phyloP scores from a whole-genome alignment of 306 rosid species.

The Vachellia pachyceras region DNA sequence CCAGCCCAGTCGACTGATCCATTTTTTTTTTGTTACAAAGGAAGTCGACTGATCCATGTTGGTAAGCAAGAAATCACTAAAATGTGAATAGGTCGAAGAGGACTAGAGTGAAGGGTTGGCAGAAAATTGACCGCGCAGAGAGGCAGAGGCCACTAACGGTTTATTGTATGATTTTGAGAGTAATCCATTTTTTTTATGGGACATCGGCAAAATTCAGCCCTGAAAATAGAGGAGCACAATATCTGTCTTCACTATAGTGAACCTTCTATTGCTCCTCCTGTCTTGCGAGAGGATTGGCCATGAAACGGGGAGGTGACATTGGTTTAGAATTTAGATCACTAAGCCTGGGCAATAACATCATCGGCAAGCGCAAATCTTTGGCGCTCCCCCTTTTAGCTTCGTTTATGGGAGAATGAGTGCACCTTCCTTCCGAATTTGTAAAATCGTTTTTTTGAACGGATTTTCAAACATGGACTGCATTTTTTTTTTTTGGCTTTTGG shows the following conservation, averaged over 20 bases:
- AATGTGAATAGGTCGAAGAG: not conserved
- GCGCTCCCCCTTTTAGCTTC: too few species aligned
- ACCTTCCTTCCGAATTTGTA: too few species aligned
- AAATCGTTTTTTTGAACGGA: too few species aligned
- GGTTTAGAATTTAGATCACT: not conserved
- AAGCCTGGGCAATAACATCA: too few species aligned
- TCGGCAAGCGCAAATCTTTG: too few species aligned
- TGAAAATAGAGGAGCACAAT: not conserved
- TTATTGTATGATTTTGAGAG: not conserved
- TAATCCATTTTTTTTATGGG: not conserved
- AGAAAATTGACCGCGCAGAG: not conserved
- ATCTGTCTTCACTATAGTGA: not conserved
- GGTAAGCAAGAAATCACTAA: not conserved
- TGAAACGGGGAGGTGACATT: not conserved
- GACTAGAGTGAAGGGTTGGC: not conserved
- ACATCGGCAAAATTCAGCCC: not conserved
- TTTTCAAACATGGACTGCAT: too few species aligned
- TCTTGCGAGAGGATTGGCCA: not conserved
- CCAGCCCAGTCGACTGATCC: not conserved
- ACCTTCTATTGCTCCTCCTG: not conserved
- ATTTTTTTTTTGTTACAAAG: too few species aligned
- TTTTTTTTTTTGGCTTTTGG: too few species aligned
- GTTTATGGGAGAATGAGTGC: too few species aligned
- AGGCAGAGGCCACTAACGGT: not conserved
- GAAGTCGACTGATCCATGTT: too few species aligned